A percentile compares a stretch with the other conserved stretches of the same genome.
Evolutionary conservation across 768 basidiomycete species (phyloP).

Genomic region (Agaricus subrufescens): DNA sequence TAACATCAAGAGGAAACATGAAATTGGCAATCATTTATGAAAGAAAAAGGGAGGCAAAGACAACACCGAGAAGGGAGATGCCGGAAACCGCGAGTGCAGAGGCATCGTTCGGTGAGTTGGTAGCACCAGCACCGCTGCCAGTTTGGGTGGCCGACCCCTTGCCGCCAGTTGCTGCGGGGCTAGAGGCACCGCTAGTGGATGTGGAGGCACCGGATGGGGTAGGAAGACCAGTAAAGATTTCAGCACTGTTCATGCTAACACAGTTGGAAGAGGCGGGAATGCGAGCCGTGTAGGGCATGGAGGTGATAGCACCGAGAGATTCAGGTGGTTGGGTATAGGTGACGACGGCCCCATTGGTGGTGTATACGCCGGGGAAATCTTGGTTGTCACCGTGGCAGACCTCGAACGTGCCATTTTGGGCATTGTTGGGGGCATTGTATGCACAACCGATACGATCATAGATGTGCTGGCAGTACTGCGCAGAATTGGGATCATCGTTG

Average conservation of each 20-base stretch:
- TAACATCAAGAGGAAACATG: neutral
- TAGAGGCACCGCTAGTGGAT: neutral
- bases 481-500: slow-evolving; percentile 43
- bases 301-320: slow-evolving; percentile 29
- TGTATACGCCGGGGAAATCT: slow-evolving; percentile 51
- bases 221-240: slow-evolving; percentile 21
- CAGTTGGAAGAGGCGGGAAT: slow-evolving; percentile 36
- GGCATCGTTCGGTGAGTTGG: slow-evolving; percentile 12
- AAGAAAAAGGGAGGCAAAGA: slow-evolving; percentile 17
- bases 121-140: neutral
- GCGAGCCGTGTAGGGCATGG: slow-evolving; percentile 30
- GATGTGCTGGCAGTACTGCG: slow-evolving; percentile 63
- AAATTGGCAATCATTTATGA: slow-evolving; percentile 1
- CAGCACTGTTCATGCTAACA: slow-evolving; percentile 21
- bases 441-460: slow-evolving; percentile 71
- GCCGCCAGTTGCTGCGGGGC: neutral
- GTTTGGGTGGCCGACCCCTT: neutral
- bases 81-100: slow-evolving; percentile 19
- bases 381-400: slow-evolving; percentile 65
- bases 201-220: neutral
- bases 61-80: slow-evolving; percentile 15
- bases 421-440: slow-evolving; percentile 69
- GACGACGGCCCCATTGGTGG: slow-evolving; percentile 27
- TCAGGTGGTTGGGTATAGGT: slow-evolving; percentile 38
- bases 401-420: slow-evolving; percentile 55